phyloP scores from a whole-genome alignment of 2,329 filamentous ascomycete species.

The Monosporascus sp. region DNA sequence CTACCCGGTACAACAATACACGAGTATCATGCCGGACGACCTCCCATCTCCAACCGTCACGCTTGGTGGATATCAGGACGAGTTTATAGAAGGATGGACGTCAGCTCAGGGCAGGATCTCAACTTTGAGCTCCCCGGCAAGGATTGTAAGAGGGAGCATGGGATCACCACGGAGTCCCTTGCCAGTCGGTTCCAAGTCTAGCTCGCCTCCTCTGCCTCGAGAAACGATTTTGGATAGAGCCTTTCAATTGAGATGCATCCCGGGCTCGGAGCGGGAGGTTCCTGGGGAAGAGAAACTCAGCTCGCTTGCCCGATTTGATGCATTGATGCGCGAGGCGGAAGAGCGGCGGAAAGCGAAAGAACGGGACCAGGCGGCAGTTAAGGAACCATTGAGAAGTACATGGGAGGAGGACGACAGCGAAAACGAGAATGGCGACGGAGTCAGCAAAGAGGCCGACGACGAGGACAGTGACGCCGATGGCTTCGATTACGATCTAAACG shows the following conservation, averaged over 20 bases:
- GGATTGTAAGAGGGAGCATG: slow-evolving; percentile 47
- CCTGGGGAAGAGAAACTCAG: slow-evolving; percentile 59
- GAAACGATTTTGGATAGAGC: slow-evolving; percentile 65
- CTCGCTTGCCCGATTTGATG: slow-evolving; percentile 61
- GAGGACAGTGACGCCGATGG: slow-evolving; percentile 35
- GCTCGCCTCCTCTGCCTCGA: slow-evolving; percentile 49
- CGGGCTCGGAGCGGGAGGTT: slow-evolving; percentile 49
- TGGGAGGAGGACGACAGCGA: slow-evolving; percentile 46
- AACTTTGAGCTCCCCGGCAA: slow-evolving; percentile 51
- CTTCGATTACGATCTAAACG: slow-evolving; percentile 25
- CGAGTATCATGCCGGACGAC: slow-evolving; percentile 48
- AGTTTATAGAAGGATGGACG: slow-evolving; percentile 58
- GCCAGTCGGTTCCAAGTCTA: slow-evolving; percentile 34
- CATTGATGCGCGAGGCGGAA: slow-evolving; percentile 59
- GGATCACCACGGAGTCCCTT: slow-evolving; percentile 40
- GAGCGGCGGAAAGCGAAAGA: slow-evolving; percentile 41
- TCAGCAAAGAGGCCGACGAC: slow-evolving; percentile 33
- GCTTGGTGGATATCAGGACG: slow-evolving; percentile 46
- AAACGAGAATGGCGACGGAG: slow-evolving; percentile 38
- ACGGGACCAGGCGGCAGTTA: slow-evolving; percentile 25
- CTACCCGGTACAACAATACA: slow-evolving; percentile 44
- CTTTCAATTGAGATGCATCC: slow-evolving; percentile 59
- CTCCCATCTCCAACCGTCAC: slow-evolving; percentile 53
- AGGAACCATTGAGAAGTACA: slow-evolving; percentile 40
- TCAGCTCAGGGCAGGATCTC: slow-evolving; percentile 56